Base-by-base conservation (phyloP, 164 flowering plant species). In the Houttuynia cordata region DNA sequence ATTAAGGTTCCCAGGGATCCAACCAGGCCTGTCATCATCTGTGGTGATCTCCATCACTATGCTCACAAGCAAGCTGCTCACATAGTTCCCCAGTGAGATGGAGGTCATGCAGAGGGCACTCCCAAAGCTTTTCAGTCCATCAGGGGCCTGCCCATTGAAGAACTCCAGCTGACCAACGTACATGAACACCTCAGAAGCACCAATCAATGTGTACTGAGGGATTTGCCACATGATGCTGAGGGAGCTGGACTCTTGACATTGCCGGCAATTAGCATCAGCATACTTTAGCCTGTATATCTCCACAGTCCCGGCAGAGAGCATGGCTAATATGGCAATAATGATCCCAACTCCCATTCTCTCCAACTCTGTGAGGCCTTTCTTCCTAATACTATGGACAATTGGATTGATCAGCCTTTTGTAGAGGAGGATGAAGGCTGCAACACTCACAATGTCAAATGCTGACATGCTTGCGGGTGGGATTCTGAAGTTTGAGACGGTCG, bases 391-490 rank as follows among this genome's bases (percentile, higher is more conserved):
- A 8, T 74, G 24, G 12, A 78, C 82, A 41, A 83, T 49, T 17
- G 98, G 98, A 59, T 80, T 84, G 23, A 92, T 57, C 24, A 88
- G 75, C 65, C 85, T 59, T 17, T 91, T 71, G 73, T 81, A 84
- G 10, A 92, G 24, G 78, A 85, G 79, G 30, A 88, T 83, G 73
- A 92, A 88, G 3, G 65, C 50, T 2, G 91, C 96, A 0, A 88
- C 98, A 51, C 95, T 87, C 39, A 88, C 69, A 24, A 88, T 88
- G 75, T 92, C 96, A 42, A 91, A 92, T 79, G 82, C 77, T 18
- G 96, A 92, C 98, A 92, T 92, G 81, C 98, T 81, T 51, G 98
- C 94, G 0, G 96, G 79, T 3, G 98, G 98, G 63, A 87, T 79
- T 24, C 62, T 64, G 74, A 92, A 92, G 73, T 69, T 69, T 7